A percentile compares a stretch with the other conserved stretches of the same genome.
Evolutionary conservation across 1,139 yeast genomes (phyloP).

Genomic region (Suhomyces yuchorum): DNA sequence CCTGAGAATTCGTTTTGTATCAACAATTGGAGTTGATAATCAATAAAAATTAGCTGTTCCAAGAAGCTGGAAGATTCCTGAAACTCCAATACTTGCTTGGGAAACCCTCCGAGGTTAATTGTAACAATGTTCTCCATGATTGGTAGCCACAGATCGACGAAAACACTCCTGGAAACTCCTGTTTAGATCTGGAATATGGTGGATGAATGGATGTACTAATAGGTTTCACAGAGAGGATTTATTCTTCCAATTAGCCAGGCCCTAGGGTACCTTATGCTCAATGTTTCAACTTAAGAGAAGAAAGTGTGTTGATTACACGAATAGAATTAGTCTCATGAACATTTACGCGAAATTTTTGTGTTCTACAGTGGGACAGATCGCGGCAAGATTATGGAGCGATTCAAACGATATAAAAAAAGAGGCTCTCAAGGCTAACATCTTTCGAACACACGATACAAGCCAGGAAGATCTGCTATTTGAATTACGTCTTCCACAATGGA

Average conservation of each 20-base stretch:
- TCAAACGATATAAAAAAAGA: neutral
- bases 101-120: slow-evolving; percentile 44
- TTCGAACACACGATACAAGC: slow-evolving; percentile 88
- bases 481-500: slow-evolving; percentile 56
- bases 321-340: slow-evolving; percentile 1
- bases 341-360: slow-evolving; percentile 3
- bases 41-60: slow-evolving; percentile 41
- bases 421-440: slow-evolving; percentile 51
- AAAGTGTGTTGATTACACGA: slow-evolving; percentile 2
- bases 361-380: neutral
- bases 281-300: neutral
- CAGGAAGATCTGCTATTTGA: slow-evolving; percentile 91
- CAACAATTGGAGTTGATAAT: slow-evolving; percentile 41
- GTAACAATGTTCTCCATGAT: slow-evolving; percentile 10
- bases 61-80: slow-evolving; percentile 41
- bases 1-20: slow-evolving; percentile 37
- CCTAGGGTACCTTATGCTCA: neutral
- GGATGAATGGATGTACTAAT: neutral
- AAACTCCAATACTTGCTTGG: slow-evolving; percentile 35
- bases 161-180: neutral
- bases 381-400: neutral
- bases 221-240: neutral
- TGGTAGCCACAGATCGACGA: neutral
- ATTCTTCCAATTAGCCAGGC: neutral
- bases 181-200: neutral